phyloP scores from a whole-genome alignment of 1,284 basidiomycete genomes.

The Malassezia arunalokei region DNA sequence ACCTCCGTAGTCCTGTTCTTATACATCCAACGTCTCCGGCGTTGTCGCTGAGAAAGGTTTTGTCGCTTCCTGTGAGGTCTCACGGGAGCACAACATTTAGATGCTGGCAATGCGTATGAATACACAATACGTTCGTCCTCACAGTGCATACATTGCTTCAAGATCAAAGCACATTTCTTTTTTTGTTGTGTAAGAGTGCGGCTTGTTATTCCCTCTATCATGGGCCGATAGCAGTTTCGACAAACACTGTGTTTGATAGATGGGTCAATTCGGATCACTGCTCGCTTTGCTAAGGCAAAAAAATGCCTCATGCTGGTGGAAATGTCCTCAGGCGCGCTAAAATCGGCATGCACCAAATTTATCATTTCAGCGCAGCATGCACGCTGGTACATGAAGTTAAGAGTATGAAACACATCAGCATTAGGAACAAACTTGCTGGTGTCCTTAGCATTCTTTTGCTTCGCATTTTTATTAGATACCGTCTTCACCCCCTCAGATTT shows the following conservation, averaged over 20 bases:
- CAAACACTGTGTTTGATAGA: conserved; percentile 11
- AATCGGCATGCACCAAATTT: not conserved
- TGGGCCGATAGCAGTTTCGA: not conserved
- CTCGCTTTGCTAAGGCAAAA: conserved; percentile 7
- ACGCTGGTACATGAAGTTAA: conserved; percentile 14
- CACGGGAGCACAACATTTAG: not conserved
- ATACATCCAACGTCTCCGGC: conserved; percentile 7
- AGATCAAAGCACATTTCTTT: not conserved
- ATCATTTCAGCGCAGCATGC: not conserved
- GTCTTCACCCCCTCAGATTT: not conserved
- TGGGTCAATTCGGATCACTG: conserved; percentile 14
- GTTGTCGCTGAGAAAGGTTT: conserved; percentile 13
- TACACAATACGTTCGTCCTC: not conserved
- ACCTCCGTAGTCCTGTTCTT: not conserved
- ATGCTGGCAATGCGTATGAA: not conserved
- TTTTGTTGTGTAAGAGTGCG: not conserved
- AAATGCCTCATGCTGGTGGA: conserved; percentile 3
- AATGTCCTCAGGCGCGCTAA: not conserved
- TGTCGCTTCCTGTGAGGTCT: not conserved
- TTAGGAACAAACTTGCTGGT: conserved; percentile 4
- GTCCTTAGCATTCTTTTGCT: not conserved
- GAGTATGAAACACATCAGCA: conserved; percentile 19
- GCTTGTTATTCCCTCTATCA: conserved; percentile 6
- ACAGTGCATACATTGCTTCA: not conserved
- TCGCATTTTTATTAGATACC: not conserved